A percentile compares a stretch with the other conserved stretches of the same genome.
phyloP scores from a whole-genome alignment of 768 basidiomycete species.

The Coprinopsis marcescibilis region DNA sequence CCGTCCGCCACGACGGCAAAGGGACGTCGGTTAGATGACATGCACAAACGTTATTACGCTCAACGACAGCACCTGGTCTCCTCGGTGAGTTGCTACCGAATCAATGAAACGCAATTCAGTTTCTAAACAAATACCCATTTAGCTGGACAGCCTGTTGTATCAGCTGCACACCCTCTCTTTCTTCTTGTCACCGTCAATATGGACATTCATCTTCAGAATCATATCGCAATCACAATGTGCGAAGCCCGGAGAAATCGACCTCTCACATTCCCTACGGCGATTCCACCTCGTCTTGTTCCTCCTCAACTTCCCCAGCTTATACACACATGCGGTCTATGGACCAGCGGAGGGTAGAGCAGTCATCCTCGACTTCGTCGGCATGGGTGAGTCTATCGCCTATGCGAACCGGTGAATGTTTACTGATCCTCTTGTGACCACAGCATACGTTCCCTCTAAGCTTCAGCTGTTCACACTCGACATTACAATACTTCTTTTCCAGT shows the following conservation, averaged over 20 bases:
- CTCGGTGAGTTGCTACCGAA: conserved; percentile 39
- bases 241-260: conserved; percentile 61
- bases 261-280: conserved; percentile 60
- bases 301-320: conserved; percentile 55
- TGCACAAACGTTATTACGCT: conserved; percentile 58
- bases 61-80: conserved; percentile 68
- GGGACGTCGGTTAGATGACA: conserved; percentile 32
- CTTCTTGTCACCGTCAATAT: conserved; percentile 66
- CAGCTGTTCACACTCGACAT: conserved; percentile 65
- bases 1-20: neutral
- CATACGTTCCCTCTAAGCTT: conserved; percentile 54
- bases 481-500: conserved; percentile 60
- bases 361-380: conserved; percentile 74
- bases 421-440: conserved; percentile 24
- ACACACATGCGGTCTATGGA: conserved; percentile 51
- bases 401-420: neutral
- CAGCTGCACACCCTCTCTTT: conserved; percentile 73
- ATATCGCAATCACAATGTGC: conserved; percentile 60
- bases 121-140: conserved; percentile 10
- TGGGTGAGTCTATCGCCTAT: conserved; percentile 43
- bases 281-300: conserved; percentile 55
- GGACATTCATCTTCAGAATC: conserved; percentile 48
- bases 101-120: neutral
- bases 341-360: conserved; percentile 54
- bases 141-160: conserved; percentile 70